Conservation (phyloP, 352 stramenopile genomes). For the Globisporangium paddicum region DNA sequence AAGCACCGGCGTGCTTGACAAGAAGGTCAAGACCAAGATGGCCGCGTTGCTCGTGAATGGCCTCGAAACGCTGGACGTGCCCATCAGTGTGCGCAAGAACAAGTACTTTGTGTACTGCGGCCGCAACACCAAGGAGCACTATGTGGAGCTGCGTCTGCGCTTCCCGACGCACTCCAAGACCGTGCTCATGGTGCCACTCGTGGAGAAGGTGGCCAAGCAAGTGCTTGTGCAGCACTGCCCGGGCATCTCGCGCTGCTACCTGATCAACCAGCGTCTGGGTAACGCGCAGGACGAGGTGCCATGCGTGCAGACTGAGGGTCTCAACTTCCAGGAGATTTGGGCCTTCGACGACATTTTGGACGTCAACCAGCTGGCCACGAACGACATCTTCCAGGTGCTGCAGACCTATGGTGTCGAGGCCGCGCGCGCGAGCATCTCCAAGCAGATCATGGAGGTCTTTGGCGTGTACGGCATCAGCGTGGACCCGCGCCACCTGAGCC, state of each 20-base stretch:
- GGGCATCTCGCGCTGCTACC: constrained; percentile 85
- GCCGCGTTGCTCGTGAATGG: constrained; percentile 36
- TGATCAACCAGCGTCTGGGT: constrained; percentile 85
- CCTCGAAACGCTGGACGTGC: constrained; percentile 73
- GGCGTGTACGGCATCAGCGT: constrained; percentile 99
- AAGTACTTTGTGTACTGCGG: constrained; percentile 83
- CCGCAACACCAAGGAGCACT: constrained; percentile 75
- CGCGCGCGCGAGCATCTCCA: constrained; percentile 95
- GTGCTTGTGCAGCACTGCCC: constrained; percentile 86
- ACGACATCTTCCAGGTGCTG: constrained; percentile 97
- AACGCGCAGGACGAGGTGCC: constrained; percentile 76
- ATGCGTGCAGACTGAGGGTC: constrained; percentile 93
- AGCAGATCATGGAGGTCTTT: constrained; percentile 99
- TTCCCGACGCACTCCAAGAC: constrained; percentile 89
- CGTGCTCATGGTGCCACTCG: constrained; percentile 86
- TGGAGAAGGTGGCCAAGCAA: constrained; percentile 82
- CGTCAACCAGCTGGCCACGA: constrained; percentile 95
- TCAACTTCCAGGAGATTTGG: constrained; percentile 99
- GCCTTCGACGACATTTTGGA: constrained; percentile 89
- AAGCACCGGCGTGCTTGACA: constrained; percentile 1
- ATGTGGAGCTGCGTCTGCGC: constrained; percentile 78
- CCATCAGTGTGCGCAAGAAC: constrained; percentile 79
- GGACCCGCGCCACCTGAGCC: constrained; percentile 95
- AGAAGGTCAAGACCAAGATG: constrained; percentile 29
- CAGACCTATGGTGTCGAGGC: constrained; percentile 98